Evolutionary conservation across 2,329 filamentous ascomycete species (phyloP).

Genomic region (Paramyrothecium sp.): DNA sequence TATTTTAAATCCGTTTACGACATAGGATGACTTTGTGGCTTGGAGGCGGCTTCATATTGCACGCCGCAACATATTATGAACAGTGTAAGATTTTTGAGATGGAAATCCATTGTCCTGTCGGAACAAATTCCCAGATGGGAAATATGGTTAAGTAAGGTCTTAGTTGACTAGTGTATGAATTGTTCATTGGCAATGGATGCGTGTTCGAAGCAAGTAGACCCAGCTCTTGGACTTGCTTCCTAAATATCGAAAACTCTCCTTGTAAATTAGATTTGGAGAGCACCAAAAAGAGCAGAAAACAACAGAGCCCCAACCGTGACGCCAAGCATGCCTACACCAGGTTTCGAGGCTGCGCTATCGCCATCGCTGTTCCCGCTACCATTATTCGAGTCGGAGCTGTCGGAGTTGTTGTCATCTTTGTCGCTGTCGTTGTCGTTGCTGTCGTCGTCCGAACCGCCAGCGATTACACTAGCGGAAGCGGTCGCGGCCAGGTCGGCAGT

Average conservation of each 20-base stretch:
- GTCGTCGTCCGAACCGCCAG: slow-evolving; percentile 9
- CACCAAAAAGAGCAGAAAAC: slow-evolving; percentile 28
- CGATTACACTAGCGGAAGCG: slow-evolving; percentile 28
- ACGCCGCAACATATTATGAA: too few relatives aligned
- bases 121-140: too few relatives aligned
- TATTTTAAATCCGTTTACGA: too few relatives aligned
- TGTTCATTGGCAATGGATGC: not conserved
- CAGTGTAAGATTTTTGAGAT: too few relatives aligned
- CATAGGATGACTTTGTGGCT: too few relatives aligned
- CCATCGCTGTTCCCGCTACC: slow-evolving; percentile 7
- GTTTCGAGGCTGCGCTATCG: slow-evolving; percentile 9
- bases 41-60: too few relatives aligned
- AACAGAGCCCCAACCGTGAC: slow-evolving; percentile 33
- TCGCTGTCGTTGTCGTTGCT: slow-evolving; percentile 8
- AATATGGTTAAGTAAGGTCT: too few relatives aligned
- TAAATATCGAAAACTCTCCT: not conserved
- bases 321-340: slow-evolving; percentile 27
- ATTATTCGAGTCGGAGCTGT: not conserved
- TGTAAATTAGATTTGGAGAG: slow-evolving; percentile 18
- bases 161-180: not conserved
- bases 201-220: not conserved
- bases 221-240: not conserved
- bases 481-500: slow-evolving; percentile 24
- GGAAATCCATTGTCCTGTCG: too few relatives aligned
- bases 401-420: slow-evolving; percentile 2